These are phyloP conservation scores for Yamadazyma pseudoaaseri DNA, from an alignment of 1,139 yeast species.

Conservation along the genomic window DNA sequence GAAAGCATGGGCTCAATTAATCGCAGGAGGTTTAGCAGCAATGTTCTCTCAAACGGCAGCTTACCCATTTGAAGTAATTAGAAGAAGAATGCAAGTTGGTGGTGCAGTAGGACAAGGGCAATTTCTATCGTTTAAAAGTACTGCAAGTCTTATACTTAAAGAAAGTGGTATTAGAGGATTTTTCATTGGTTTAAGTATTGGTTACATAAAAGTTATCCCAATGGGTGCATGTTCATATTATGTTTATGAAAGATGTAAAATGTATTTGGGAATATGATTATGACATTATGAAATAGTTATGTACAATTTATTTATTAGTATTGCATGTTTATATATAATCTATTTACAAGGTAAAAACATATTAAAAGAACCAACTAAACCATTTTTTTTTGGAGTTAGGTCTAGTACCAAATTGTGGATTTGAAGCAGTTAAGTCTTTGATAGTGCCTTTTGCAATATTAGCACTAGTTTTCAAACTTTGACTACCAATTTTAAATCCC, in stretches of 20 bases:
- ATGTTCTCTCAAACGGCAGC: conserved; percentile 95
- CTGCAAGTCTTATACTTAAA: conserved; percentile 56
- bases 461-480: conserved; percentile 36
- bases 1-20: conserved; percentile 85
- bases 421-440: conserved; percentile 36
- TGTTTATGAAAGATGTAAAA: conserved; percentile 86
- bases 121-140: conserved; percentile 52
- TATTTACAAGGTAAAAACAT: conserved; percentile 6
- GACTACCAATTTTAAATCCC: conserved; percentile 79
- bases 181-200: conserved; percentile 91
- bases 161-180: conserved; percentile 84
- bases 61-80: conserved; percentile 91
- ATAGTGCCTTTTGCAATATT: conserved; percentile 27
- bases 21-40: conserved; percentile 96
- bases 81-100: conserved; percentile 96
- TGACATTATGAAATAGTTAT: conserved; percentile 2
- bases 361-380: conserved; percentile 58
- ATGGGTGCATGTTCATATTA: conserved; percentile 97
- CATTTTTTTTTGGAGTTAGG: conserved; percentile 56
- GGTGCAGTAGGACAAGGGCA: conserved; percentile 70
- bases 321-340: conserved; percentile 1
- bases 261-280: conserved; percentile 54
- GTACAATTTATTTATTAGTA: conserved; percentile 5
- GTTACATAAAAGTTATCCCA: conserved; percentile 91
- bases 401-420: conserved; percentile 51